Evolutionary conservation across 768 basidiomycete genomes (phyloP).

Genomic region (Termitomyces sp.): DNA sequence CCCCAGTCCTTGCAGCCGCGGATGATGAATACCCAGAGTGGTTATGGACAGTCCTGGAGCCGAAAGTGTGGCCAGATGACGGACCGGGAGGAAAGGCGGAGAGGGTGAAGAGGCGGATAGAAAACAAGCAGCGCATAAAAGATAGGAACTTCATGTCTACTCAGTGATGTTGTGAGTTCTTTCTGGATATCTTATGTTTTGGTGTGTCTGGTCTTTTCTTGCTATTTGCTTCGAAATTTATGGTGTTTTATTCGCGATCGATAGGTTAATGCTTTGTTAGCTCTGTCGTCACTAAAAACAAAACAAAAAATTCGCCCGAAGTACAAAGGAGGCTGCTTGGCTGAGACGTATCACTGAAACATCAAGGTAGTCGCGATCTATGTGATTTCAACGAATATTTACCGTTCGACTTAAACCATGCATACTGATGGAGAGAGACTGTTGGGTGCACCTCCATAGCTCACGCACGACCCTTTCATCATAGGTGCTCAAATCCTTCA

Average conservation of each 20-base stretch:
- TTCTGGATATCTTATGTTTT: slow-evolving; percentile 1
- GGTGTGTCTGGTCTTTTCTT: slow-evolving; percentile 1
- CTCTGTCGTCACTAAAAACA: background rate
- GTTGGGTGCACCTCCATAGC: background rate
- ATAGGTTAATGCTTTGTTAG: background rate
- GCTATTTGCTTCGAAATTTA: background rate
- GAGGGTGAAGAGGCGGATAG: slow-evolving; percentile 50
- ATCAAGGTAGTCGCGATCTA: background rate
- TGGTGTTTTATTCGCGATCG: background rate
- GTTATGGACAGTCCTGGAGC: slow-evolving; percentile 77
- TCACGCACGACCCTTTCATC: background rate
- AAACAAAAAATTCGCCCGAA: background rate
- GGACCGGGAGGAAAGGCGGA: slow-evolving; percentile 72
- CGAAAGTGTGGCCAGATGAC: slow-evolving; percentile 60
- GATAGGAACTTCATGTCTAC: slow-evolving; percentile 86
- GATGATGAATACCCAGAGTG: slow-evolving; percentile 88
- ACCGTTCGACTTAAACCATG: too few relatives aligned
- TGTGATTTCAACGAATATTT: background rate
- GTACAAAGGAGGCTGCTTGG: background rate
- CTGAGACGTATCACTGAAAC: background rate
- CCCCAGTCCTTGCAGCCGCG: slow-evolving; percentile 67
- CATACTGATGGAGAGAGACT: too few relatives aligned
- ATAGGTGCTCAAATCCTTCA: background rate
- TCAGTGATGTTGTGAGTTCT: slow-evolving; percentile 40
- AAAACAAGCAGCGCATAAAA: slow-evolving; percentile 68